Base-by-base conservation (phyloP, 2,329 filamentous ascomycete species). In the Diplodia sapinea region DNA sequence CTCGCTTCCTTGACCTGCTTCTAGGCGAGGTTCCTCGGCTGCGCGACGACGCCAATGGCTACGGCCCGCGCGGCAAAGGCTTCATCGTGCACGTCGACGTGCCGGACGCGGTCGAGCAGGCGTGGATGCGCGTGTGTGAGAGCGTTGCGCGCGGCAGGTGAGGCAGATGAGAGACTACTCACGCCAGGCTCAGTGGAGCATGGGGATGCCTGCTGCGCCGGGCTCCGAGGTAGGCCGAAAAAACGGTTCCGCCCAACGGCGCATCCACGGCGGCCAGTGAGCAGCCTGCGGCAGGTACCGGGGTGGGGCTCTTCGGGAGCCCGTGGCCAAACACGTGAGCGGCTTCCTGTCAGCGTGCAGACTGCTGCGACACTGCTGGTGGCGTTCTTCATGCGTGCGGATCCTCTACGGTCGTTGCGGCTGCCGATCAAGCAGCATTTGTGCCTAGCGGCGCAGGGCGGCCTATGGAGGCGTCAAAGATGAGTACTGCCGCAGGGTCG, bases 61-160 rank as follows among this genome's bases (percentile, higher is more conserved):
- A 84, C 73, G 82, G 82, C 9, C 82, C 82, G 0, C 74, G 69
- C 12, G 82, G 82, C 2, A 80, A 77, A 47, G 76, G 74, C 0
- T 84, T 82, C 65, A 83, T 83, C 68, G 70, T 71, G 7, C 81
- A 83, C 73, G 79, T 83, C 15, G 77, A 81, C 70, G 72, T 83
- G 52, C 79, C 80, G 0, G 64, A 47, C 2, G 72, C 75, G 4
- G 74, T 82, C 15, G 75, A 80, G 62, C 68, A 61, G 9, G 79
- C 80, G 17, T 81, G 77, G 76, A 40, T 33, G 62, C 62, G 62
- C 50, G 49, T 31, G 5, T 51, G 59, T 12, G 43, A 51, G 47
- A n/a, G 9, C 4, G 59, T 63, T 23, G 59, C 31, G 47, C 59
- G 47, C 59, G 59, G 59, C 11, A 36, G 33, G 6, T 36, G 33